Evolutionary conservation across 1,139 yeast genomes (phyloP).

Genomic region (Pneumocystis jirovecii): DNA sequence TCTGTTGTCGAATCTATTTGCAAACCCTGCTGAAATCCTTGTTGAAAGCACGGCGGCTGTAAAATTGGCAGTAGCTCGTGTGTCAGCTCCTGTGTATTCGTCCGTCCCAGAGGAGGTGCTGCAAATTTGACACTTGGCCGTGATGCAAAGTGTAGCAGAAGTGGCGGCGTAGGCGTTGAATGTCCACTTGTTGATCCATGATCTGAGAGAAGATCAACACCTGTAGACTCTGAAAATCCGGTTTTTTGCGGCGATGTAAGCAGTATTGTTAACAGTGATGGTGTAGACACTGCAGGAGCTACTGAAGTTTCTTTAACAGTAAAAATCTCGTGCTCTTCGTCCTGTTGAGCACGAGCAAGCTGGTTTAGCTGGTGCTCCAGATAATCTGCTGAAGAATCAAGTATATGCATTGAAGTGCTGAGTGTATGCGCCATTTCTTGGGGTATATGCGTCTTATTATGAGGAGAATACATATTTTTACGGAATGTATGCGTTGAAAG

Average conservation of each 20-base stretch:
- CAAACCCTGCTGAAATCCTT: not conserved
- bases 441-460: not conserved
- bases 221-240: not conserved
- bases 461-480: not conserved
- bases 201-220: not conserved
- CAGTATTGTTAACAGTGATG: not conserved
- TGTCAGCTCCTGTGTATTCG: not conserved
- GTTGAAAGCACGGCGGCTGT: not conserved
- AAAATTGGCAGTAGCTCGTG: not conserved
- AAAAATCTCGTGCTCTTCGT: not conserved
- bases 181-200: not conserved
- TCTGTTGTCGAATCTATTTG: not conserved
- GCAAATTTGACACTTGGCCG: not conserved
- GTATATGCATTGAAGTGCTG: not conserved
- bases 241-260: not conserved
- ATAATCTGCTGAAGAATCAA: not conserved
- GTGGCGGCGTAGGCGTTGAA: not conserved
- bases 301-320: not conserved
- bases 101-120: not conserved
- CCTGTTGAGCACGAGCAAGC: not conserved
- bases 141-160: not conserved
- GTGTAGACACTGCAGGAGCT: not conserved
- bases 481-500: not conserved
- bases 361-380: not conserved
- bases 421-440: not conserved